Percentiles rank a stretch among this genome's conserved stretches.
Conservation (phyloP, 2,329 filamentous ascomycete species). For the Mariannaea elegans region DNA sequence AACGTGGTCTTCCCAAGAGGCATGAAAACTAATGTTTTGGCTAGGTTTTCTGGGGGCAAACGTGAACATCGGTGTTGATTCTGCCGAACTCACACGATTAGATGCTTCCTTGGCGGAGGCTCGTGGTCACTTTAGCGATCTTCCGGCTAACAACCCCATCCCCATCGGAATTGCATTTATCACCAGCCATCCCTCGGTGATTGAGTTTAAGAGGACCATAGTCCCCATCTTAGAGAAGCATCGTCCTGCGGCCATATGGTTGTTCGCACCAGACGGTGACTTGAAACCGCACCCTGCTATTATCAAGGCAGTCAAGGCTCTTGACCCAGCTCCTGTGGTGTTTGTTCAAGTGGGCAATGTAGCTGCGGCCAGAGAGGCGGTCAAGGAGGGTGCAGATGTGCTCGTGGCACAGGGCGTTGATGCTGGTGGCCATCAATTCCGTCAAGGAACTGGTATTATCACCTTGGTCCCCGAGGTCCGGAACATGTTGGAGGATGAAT, state of each 20-base stretch:
- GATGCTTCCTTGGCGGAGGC: slow-evolving; percentile 43
- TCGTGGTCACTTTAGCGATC: slow-evolving; percentile 38
- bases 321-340: slow-evolving; percentile 52
- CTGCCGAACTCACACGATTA: slow-evolving; percentile 45
- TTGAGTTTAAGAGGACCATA: slow-evolving; percentile 52
- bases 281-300: slow-evolving; percentile 49
- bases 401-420: slow-evolving; percentile 71
- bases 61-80: slow-evolving; percentile 42
- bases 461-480: slow-evolving; percentile 66
- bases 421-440: slow-evolving; percentile 71
- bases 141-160: slow-evolving; percentile 54
- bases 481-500: slow-evolving; percentile 54
- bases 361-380: slow-evolving; percentile 59
- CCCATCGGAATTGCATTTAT: slow-evolving; percentile 67
- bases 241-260: slow-evolving; percentile 69
- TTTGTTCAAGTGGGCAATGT: slow-evolving; percentile 72
- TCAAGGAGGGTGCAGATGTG: slow-evolving; percentile 61
- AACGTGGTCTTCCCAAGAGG: not conserved
- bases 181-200: slow-evolving; percentile 57
- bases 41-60: slow-evolving; percentile 47
- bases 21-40: slow-evolving; percentile 2
- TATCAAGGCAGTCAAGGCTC: slow-evolving; percentile 45
- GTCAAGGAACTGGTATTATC: slow-evolving; percentile 62
- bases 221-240: slow-evolving; percentile 62
- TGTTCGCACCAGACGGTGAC: slow-evolving; percentile 67